Base-by-base conservation (phyloP, 192 early-diverging fungal genomes). In the Backusella macrospora region DNA sequence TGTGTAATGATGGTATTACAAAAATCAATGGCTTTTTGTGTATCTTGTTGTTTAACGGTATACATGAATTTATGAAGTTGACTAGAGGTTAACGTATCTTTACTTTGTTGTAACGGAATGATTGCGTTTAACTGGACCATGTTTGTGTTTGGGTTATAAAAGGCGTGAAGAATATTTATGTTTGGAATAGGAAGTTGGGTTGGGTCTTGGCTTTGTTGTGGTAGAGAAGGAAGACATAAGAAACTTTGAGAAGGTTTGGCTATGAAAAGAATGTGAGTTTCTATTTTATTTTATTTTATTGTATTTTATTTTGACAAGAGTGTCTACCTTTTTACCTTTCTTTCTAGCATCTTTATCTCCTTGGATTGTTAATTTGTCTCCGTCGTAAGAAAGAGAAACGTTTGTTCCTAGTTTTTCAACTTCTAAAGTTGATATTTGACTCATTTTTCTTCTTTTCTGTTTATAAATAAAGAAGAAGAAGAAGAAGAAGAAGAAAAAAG, bases 41-140 rank as follows among this genome's bases (percentile, higher is more conserved):
- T 62, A 18, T 70, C 37, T 1, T 65, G 42, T n/a, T 63, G 38
- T 18, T 69, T 52, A 1, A 74, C 71, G 0, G 77, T 55, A 39
- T 78, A 78, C 68, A 70, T 69, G 15, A 78, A 70, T 39, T 78
- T 78, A 42, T 78, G 62, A 16, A 74, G 72, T 14, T 73, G 68
- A 26, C 49, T n/a, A 52, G 15, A 70, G 62, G 23, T 65, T 62
- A 6, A 59, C 44, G 21, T 48, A 62, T 34, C 62, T 64, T 18
- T 72, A 45, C 4, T 55, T 66, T 26, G 29, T 34, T 34, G 29
- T 34, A 34, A 34, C 29, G 71, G 68, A 47, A 78, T 74, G 15
- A 78, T n/a, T 21, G 77, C 77, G 8, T 46, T 16, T 3, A 78
- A 74, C 49, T 73, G 72, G 4, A 78, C 55, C 77, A 78, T 74